A percentile compares a stretch with the other conserved stretches of the same genome.
These are phyloP conservation scores for Podospora appendiculata DNA, from an alignment of 495 filamentous ascomycete genomes.

Conservation along the genomic window DNA sequence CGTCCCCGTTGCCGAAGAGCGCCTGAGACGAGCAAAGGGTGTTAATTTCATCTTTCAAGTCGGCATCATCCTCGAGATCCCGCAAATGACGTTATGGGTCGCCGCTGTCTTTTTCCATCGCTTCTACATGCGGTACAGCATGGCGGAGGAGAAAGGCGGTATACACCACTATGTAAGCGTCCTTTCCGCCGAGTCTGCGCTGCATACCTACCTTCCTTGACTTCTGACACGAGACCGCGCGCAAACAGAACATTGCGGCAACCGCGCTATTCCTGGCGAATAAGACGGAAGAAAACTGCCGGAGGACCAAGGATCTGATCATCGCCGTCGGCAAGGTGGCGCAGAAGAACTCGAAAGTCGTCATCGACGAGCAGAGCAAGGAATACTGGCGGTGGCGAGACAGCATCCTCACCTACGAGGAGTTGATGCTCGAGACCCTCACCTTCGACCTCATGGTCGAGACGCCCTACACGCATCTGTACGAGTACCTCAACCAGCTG, in stretches of 20 bases:
- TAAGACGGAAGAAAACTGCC: constrained; percentile 93
- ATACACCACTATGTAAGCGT: constrained; percentile 75
- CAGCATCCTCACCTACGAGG: constrained; percentile 83
- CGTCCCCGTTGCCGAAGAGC: constrained; percentile 64
- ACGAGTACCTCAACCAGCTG: constrained; percentile 65
- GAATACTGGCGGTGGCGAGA: constrained; percentile 97
- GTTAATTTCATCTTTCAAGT: constrained; percentile 94
- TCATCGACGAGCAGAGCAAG: constrained; percentile 90
- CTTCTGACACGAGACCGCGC: neutral
- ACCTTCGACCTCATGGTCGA: constrained; percentile 92
- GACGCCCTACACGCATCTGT: constrained; percentile 73
- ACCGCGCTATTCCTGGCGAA: constrained; percentile 88
- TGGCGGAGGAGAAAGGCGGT: constrained; percentile 60
- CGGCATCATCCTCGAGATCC: constrained; percentile 85
- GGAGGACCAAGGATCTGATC: constrained; percentile 88
- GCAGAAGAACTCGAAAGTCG: constrained; percentile 79
- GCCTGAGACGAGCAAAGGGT: constrained; percentile 73
- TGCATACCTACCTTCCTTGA: too few species aligned
- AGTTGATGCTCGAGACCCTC: constrained; percentile 78
- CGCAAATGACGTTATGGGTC: constrained; percentile 82
- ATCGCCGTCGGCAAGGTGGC: constrained; percentile 89
- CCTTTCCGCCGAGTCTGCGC: neutral
- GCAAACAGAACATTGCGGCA: constrained; percentile 63
- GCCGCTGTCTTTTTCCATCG: constrained; percentile 92
- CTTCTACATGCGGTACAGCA: constrained; percentile 82